Evolutionary conservation across 768 basidiomycete species (phyloP).

Genomic region (Lactarius quietus): DNA sequence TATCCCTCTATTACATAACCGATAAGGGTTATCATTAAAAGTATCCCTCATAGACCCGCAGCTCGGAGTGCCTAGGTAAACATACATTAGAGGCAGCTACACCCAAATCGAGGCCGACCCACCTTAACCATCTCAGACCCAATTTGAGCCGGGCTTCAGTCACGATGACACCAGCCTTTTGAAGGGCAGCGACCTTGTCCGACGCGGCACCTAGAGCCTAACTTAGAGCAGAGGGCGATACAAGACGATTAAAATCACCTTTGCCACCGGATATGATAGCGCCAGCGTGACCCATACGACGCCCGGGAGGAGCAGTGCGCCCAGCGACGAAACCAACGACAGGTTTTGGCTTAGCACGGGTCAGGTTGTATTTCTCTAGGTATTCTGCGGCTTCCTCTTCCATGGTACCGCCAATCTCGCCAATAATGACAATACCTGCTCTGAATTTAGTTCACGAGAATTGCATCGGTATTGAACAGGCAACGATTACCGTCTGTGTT

Average conservation of each 20-base stretch:
- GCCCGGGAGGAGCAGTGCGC: conserved; percentile 93
- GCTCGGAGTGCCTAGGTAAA: conserved; percentile 71
- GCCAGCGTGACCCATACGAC: conserved; percentile 98
- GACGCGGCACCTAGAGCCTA: conserved; percentile 67
- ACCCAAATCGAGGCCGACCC: conserved; percentile 24
- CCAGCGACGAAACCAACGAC: conserved; percentile 98
- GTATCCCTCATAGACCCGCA: conserved; percentile 51
- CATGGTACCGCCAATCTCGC: conserved; percentile 99
- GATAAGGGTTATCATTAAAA: conserved; percentile 24
- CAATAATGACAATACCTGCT: conserved; percentile 92
- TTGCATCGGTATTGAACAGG: neutral
- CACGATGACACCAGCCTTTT: conserved; percentile 89
- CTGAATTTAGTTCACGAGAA: conserved; percentile 16
- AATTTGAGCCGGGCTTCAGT: conserved; percentile 96
- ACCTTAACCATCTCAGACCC: conserved; percentile 88
- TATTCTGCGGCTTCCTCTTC: conserved; percentile 99
- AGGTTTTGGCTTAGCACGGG: conserved; percentile 81
- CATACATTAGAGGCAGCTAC: conserved; percentile 18
- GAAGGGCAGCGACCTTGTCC: conserved; percentile 90
- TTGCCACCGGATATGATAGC: conserved; percentile 98
- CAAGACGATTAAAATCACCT: conserved; percentile 43
- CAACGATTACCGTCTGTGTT: conserved; percentile 74
- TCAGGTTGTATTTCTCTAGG: conserved; percentile 90
- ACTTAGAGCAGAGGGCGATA: neutral
- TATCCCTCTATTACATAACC: conserved; percentile 40